Conservation (phyloP, 495 filamentous ascomycete genomes). For the Podospora australis region DNA sequence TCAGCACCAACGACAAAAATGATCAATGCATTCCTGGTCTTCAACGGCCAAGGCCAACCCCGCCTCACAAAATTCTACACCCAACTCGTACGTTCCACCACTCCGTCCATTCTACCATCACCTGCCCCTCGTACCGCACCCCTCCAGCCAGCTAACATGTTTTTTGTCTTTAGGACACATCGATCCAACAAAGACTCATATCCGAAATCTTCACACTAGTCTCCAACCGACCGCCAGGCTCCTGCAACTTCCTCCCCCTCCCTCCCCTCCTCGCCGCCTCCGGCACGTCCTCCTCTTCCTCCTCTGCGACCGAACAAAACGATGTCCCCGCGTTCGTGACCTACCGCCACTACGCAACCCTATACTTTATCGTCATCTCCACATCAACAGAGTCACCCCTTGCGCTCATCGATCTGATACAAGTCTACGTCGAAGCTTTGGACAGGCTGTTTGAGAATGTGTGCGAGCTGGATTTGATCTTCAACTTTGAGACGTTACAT, state of each 20-base stretch:
- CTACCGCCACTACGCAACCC: constrained; percentile 95
- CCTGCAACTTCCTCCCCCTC: constrained; percentile 92
- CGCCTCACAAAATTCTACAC: constrained; percentile 98
- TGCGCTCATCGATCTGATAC: constrained; percentile 90
- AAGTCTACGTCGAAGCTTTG: constrained; percentile 93
- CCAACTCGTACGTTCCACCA: constrained; percentile 62
- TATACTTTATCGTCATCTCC: constrained; percentile 96
- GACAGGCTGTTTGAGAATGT: constrained; percentile 97
- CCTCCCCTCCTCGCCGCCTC: constrained; percentile 46
- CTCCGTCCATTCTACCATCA: neutral
- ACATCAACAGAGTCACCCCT: constrained; percentile 97
- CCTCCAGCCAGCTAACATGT: neutral
- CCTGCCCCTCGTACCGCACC: neutral
- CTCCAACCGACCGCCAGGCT: constrained; percentile 73
- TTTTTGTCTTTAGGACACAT: constrained; percentile 61
- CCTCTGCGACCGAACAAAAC: constrained; percentile 54
- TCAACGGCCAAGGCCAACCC: constrained; percentile 96
- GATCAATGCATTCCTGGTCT: constrained; percentile 99
- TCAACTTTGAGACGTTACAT: constrained; percentile 97
- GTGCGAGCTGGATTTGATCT: constrained; percentile 95
- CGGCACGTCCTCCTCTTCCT: constrained; percentile 47
- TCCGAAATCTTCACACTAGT: constrained; percentile 98
- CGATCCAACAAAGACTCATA: constrained; percentile 92
- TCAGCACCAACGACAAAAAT: constrained; percentile 47
- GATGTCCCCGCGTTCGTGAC: constrained; percentile 93